Conservation (phyloP, 1,284 basidiomycete species). For the Dichomitus squalens region DNA sequence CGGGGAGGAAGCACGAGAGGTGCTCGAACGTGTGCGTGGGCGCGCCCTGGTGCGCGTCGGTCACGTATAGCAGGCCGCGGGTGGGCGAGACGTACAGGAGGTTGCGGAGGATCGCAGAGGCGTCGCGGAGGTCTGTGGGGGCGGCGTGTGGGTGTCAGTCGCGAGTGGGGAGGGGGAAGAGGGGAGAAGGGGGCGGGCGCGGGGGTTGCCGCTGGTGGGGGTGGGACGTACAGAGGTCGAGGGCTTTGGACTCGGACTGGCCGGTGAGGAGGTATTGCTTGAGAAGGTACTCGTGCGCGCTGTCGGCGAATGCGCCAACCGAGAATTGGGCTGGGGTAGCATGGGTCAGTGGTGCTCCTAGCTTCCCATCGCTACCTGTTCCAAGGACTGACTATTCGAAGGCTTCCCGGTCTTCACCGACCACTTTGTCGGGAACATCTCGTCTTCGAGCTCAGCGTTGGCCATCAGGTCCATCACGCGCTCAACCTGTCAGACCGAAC, state of each 20-base stretch:
- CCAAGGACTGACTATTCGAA: conserved; percentile 41
- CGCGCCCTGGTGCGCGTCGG: conserved; percentile 46
- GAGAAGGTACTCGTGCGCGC: conserved; percentile 75
- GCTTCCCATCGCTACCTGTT: no score
- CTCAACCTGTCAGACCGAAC: conserved; percentile 56
- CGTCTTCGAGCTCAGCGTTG: conserved; percentile 47
- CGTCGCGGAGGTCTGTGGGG: conserved; percentile 58
- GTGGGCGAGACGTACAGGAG: conserved; percentile 68
- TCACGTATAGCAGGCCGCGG: conserved; percentile 71
- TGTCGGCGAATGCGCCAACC: conserved; percentile 68
- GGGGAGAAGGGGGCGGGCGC: no score
- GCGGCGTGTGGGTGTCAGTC: no score
- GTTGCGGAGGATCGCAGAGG: conserved; percentile 61
- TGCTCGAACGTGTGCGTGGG: conserved; percentile 69
- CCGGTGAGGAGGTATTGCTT: conserved; percentile 72
- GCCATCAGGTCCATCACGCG: conserved; percentile 52
- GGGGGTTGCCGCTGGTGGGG: no score
- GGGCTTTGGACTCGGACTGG: conserved; percentile 55
- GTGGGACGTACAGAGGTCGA: conserved; percentile 65
- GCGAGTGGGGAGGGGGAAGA: no score
- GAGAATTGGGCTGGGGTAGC: conserved; percentile 39
- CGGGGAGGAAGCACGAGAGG: conserved; percentile 76
- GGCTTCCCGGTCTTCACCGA: conserved; percentile 45
- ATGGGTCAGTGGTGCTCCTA: not conserved
- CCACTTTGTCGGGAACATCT: conserved; percentile 61